phyloP scores from a whole-genome alignment of 768 basidiomycete species.

The Kwoniella heveanensis region DNA sequence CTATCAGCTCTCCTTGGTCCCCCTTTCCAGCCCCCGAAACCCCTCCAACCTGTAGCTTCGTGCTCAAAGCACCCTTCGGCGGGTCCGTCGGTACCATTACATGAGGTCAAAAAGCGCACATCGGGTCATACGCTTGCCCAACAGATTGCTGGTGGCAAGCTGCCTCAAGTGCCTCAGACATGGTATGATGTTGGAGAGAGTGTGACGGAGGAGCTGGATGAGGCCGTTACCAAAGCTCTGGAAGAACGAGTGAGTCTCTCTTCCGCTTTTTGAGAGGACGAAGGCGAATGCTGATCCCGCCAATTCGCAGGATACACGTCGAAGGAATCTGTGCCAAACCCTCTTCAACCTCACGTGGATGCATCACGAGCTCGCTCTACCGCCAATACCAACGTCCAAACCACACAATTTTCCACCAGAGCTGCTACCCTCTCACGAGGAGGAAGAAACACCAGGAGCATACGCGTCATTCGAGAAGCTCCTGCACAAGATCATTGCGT shows the following conservation, averaged over 20 bases:
- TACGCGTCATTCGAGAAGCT: conserved; percentile 60
- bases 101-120: conserved; percentile 8
- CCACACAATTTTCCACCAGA: conserved; percentile 40
- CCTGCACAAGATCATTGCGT: conserved; percentile 65
- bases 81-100: not conserved
- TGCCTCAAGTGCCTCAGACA: conserved; percentile 10
- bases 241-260: conserved; percentile 37
- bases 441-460: conserved; percentile 36
- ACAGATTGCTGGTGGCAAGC: conserved; percentile 13
- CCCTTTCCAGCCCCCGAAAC: conserved; percentile 61
- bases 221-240: conserved; percentile 24
- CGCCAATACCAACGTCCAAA: conserved; percentile 33
- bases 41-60: conserved; percentile 40
- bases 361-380: conserved; percentile 42
- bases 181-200: conserved; percentile 43
- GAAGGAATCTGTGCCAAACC: conserved; percentile 36
- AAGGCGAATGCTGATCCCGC: conserved; percentile 2
- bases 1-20: conserved; percentile 81
- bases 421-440: conserved; percentile 32
- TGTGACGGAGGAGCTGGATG: conserved; percentile 30
- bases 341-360: conserved; percentile 43
- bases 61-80: conserved; percentile 34
- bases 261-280: not conserved
- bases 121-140: conserved; percentile 23
- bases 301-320: conserved; percentile 31